phyloP scores from a whole-genome alignment of 1,284 basidiomycete species.

The Tausonia pullulans region DNA sequence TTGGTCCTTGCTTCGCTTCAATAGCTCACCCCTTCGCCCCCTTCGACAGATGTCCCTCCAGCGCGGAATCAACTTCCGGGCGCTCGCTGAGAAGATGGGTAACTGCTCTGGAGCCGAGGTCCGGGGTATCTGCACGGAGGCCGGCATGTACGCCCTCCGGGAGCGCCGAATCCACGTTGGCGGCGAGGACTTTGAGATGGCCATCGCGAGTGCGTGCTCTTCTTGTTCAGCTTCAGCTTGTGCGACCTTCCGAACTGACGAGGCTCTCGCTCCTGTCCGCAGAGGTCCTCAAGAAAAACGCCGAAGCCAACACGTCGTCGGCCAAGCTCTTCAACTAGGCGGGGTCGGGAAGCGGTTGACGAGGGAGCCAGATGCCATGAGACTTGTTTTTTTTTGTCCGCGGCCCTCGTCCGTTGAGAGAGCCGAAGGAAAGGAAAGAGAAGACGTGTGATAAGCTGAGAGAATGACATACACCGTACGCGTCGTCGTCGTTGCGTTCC shows the following conservation, averaged over 20 bases:
- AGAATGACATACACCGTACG: too few species aligned
- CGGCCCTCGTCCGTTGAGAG: too few species aligned
- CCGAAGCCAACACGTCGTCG: conserved; percentile 77
- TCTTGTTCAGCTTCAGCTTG: neutral
- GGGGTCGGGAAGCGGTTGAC: neutral
- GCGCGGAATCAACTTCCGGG: conserved; percentile 89
- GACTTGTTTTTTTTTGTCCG: too few species aligned
- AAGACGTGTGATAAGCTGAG: too few species aligned
- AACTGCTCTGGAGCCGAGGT: conserved; percentile 92
- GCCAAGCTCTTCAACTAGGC: conserved; percentile 64
- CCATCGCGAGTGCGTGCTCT: conserved; percentile 69
- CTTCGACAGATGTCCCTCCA: conserved; percentile 86
- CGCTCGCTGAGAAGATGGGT: conserved; percentile 97
- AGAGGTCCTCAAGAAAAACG: conserved; percentile 80
- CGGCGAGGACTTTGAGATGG: conserved; percentile 98
- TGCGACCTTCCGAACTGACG: neutral
- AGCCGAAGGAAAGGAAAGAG: too few species aligned
- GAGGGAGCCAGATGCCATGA: too few species aligned
- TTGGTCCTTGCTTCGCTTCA: neutral
- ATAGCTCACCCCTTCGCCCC: neutral
- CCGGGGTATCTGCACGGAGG: conserved; percentile 96
- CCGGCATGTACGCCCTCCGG: conserved; percentile 93
- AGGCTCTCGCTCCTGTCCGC: neutral
- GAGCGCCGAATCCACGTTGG: conserved; percentile 94
- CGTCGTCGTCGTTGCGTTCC: too few species aligned